Percentiles rank a stretch among this genome's conserved stretches.
These are phyloP conservation scores for Sporisorium sorghi DNA, from an alignment of 1,284 basidiomycete genomes.

Conservation along the genomic window DNA sequence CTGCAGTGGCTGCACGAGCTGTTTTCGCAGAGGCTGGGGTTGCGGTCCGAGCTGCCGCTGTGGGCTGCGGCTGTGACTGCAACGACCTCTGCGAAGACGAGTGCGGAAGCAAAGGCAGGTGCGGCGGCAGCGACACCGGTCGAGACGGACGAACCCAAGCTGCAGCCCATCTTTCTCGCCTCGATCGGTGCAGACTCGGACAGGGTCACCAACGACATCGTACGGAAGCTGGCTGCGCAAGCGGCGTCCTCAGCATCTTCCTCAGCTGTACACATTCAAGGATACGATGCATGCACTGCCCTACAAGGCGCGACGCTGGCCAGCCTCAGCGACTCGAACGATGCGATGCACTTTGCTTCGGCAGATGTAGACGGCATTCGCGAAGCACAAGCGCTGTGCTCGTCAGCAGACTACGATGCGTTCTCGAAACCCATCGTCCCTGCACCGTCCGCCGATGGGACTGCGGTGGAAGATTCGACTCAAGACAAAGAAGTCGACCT, in stretches of 20 bases:
- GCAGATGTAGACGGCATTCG: conserved; percentile 16
- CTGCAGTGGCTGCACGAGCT: conserved; percentile 41
- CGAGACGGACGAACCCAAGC: conserved; percentile 37
- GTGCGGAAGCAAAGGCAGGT: not conserved
- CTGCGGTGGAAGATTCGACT: conserved; percentile 11
- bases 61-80: conserved; percentile 28
- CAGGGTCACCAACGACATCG: conserved; percentile 3
- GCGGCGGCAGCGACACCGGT: conserved; percentile 14
- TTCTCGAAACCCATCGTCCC: conserved; percentile 40
- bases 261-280: conserved; percentile 16
- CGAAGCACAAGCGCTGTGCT: conserved; percentile 26
- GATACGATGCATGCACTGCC: conserved; percentile 13
- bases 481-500: conserved; percentile 56
- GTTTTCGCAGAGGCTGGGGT: conserved; percentile 23
- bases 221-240: conserved; percentile 23
- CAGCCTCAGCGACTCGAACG: conserved; percentile 70
- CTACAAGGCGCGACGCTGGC: conserved; percentile 16
- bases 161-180: conserved; percentile 39
- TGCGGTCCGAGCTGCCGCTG: conserved; percentile 41
- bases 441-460: not conserved
- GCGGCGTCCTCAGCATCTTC: not conserved
- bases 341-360: conserved; percentile 76
- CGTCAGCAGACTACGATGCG: conserved; percentile 38
- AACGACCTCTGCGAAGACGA: not conserved
- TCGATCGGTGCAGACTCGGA: conserved; percentile 15